A percentile compares a stretch with the other conserved stretches of the same genome.
Evolutionary conservation across 169 alveolate genomes (phyloP).

Genomic region (Eimeria praecox): DNA sequence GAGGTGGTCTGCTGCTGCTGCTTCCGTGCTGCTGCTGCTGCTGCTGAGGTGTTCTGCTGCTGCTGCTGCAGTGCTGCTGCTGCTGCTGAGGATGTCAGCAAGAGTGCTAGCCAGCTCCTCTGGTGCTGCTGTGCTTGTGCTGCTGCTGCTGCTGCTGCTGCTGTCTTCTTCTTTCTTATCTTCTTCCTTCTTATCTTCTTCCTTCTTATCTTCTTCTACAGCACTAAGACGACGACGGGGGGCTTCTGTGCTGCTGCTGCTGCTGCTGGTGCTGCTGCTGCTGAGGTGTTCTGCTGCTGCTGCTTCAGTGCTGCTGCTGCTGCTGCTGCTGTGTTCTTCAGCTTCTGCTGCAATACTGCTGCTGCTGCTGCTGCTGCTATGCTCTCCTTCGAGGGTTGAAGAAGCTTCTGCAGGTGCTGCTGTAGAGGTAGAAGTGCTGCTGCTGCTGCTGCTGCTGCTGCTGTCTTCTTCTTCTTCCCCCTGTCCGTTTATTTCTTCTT

Average conservation of each 20-base stretch:
- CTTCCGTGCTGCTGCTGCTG: background rate
- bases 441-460: conserved; percentile 40
- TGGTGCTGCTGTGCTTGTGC: background rate
- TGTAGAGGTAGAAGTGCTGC: conserved; percentile 20
- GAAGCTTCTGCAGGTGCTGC: background rate
- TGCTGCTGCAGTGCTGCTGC: conserved; percentile 22
- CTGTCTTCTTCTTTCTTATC: no score
- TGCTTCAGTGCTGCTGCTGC: conserved; percentile 29
- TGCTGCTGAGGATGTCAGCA: background rate
- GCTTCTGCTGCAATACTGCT: no score
- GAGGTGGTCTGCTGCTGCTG: background rate
- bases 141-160: conserved; percentile 60
- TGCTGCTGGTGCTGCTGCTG: background rate
- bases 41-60: background rate
- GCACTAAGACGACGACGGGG: no score
- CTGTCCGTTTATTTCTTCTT: background rate
- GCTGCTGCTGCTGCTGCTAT: conserved; percentile 7
- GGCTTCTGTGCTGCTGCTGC: conserved; percentile 5
- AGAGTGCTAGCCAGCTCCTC: background rate
- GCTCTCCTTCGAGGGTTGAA: background rate
- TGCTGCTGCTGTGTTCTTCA: background rate
- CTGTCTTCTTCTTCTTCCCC: background rate
- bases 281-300: background rate
- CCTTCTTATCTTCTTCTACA: no score
- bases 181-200: no score